Conservation (phyloP, 2,329 filamentous ascomycete genomes). For the Fonsecaea erecta region DNA sequence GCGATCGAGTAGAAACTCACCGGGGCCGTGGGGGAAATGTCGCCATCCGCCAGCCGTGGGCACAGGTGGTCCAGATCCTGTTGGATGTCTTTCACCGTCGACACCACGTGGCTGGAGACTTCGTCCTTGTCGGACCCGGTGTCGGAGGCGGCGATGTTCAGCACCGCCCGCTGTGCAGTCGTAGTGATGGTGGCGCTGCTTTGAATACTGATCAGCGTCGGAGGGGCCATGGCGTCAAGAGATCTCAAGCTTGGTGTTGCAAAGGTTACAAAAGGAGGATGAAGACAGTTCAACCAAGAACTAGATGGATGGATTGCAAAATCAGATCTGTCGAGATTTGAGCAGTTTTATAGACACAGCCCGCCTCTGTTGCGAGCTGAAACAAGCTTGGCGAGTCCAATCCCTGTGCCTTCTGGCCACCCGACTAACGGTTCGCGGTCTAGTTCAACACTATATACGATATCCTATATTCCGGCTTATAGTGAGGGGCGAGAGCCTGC, state of each 20-base stretch:
- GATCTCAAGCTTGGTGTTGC: neutral
- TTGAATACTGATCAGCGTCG: slow-evolving; percentile 26
- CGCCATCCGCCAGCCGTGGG: slow-evolving; percentile 8
- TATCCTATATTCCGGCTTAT: slow-evolving; percentile 1
- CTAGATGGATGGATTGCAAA: neutral
- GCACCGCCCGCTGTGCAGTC: slow-evolving; percentile 19
- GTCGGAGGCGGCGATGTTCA: slow-evolving; percentile 16
- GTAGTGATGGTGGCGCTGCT: slow-evolving; percentile 17
- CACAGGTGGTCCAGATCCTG: slow-evolving; percentile 9
- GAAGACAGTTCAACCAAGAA: neutral
- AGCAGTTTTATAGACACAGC: neutral
- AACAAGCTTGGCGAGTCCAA: neutral
- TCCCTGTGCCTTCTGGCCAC: neutral
- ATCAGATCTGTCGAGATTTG: neutral
- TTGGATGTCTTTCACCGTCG: slow-evolving; percentile 19
- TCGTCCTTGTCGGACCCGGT: slow-evolving; percentile 15
- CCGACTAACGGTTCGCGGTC: slow-evolving; percentile 5
- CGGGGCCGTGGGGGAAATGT: slow-evolving; percentile 30
- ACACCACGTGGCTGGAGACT: slow-evolving; percentile 24
- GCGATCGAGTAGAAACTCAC: slow-evolving; percentile 33
- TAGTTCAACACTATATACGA: no score
- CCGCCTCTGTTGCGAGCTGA: slow-evolving; percentile 1
- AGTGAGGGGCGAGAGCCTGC: slow-evolving; percentile 24
- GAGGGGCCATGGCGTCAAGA: neutral
- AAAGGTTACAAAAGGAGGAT: neutral